These are phyloP conservation scores for Ogataea pini DNA, from an alignment of 805 yeast species.

Conservation along the genomic window DNA sequence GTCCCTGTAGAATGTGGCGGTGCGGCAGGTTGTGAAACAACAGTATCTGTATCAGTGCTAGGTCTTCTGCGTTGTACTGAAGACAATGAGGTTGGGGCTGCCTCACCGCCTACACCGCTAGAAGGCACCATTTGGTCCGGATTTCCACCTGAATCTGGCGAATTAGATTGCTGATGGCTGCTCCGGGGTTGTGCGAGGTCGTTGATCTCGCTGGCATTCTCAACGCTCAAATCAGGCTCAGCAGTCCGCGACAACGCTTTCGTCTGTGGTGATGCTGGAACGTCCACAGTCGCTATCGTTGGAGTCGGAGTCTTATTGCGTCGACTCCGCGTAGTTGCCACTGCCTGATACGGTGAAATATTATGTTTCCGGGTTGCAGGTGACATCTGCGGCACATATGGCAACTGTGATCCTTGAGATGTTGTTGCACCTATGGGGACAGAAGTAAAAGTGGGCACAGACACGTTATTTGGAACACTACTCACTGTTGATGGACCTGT, in stretches of 20 bases:
- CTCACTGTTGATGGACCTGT: neutral
- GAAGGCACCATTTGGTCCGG: neutral
- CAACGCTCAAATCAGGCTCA: constrained; percentile 30
- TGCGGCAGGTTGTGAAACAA: constrained; percentile 27
- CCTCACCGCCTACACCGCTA: neutral
- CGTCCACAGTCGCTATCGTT: constrained; percentile 21
- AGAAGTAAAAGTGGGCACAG: neutral
- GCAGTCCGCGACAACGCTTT: constrained; percentile 20
- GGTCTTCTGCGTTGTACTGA: constrained; percentile 19
- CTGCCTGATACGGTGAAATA: neutral
- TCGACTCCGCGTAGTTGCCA: constrained; percentile 5
- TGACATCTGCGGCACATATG: neutral
- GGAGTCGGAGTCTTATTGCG: constrained; percentile 26
- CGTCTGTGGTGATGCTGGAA: constrained; percentile 29
- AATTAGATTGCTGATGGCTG: constrained; percentile 19
- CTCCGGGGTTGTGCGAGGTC: constrained; percentile 22
- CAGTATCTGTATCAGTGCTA: constrained; percentile 26
- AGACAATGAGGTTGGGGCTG: too few relatives aligned
- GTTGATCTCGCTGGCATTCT: constrained; percentile 28
- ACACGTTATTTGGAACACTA: neutral
- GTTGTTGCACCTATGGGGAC: neutral
- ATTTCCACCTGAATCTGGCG: constrained; percentile 21
- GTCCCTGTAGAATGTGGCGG: constrained; percentile 7
- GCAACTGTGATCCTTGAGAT: neutral
- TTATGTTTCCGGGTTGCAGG: neutral